A percentile compares a stretch with the other conserved stretches of the same genome.
Evolutionary conservation across 177 flowering plant species (phyloP).

Genomic region (Vitis hybrid): DNA sequence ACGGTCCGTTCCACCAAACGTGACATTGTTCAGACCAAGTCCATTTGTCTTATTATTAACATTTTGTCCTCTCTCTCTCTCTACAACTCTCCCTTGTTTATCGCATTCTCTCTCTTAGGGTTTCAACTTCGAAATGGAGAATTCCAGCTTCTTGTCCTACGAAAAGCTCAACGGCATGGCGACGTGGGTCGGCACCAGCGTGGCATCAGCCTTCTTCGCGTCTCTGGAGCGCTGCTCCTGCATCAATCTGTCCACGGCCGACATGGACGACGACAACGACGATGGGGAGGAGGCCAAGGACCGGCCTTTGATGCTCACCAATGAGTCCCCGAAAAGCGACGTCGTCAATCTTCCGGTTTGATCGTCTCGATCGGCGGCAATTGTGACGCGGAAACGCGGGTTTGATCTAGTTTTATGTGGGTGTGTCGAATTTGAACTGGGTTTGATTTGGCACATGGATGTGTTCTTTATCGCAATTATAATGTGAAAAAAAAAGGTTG

Average conservation of each 20-base stretch:
- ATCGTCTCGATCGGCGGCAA: neutral
- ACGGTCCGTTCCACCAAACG: too few relatives aligned
- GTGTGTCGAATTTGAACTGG: too few relatives aligned
- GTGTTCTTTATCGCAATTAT: too few relatives aligned
- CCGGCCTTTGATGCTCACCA: constrained; percentile 34
- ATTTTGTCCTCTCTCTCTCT: neutral
- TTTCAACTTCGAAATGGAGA: constrained; percentile 23
- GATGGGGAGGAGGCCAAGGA: constrained; percentile 34
- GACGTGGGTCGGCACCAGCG: constrained; percentile 38
- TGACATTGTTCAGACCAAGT: too few relatives aligned
- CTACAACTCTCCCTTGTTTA: neutral
- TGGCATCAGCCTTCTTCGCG: constrained; percentile 46
- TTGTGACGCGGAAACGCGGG: too few relatives aligned
- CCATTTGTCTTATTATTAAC: too few relatives aligned
- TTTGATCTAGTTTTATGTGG: too few relatives aligned
- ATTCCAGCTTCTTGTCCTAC: constrained; percentile 15
- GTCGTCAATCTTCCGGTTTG: constrained; percentile 35
- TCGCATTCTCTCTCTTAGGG: constrained; percentile 5
- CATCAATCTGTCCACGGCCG: constrained; percentile 44
- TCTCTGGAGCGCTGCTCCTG: constrained; percentile 55
- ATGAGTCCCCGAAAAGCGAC: constrained; percentile 1
- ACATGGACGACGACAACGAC: constrained; percentile 40
- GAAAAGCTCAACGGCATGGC: constrained; percentile 36
- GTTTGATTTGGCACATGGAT: too few relatives aligned
- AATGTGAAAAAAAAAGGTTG: too few relatives aligned